Evolutionary conservation across 805 yeast species (phyloP).

Genomic region (Tetrapisispora pingtungensis): DNA sequence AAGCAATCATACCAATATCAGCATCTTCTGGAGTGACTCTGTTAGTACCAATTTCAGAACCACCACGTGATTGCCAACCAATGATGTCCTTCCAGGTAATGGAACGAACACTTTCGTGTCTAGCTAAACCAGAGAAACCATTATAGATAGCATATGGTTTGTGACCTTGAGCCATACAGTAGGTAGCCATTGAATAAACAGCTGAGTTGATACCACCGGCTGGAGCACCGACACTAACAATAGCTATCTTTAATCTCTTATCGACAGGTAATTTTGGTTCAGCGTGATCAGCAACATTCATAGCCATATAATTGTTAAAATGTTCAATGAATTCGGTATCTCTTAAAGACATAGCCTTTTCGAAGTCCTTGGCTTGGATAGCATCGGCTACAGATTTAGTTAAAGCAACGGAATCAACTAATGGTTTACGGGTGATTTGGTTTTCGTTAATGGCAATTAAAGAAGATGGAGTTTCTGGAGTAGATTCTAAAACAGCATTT

Average conservation of each 20-base stretch:
- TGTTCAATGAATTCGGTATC: constrained; percentile 64
- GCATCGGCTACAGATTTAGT: constrained; percentile 68
- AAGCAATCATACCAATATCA: constrained; percentile 63
- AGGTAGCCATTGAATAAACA: constrained; percentile 63
- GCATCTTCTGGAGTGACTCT: constrained; percentile 56
- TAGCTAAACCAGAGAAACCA: constrained; percentile 63
- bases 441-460: constrained; percentile 67
- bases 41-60: constrained; percentile 76
- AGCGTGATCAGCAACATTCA: constrained; percentile 57
- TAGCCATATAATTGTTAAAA: constrained; percentile 50
- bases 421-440: constrained; percentile 54
- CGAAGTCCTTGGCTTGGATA: constrained; percentile 55
- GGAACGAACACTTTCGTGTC: constrained; percentile 50
- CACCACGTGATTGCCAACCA: constrained; percentile 67
- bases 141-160: constrained; percentile 60
- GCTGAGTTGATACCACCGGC: constrained; percentile 73
- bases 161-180: constrained; percentile 69
- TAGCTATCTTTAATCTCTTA: constrained; percentile 53
- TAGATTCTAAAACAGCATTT: constrained; percentile 55
- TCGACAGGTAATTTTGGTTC: constrained; percentile 47
- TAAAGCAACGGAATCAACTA: constrained; percentile 62
- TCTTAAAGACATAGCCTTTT: constrained; percentile 58
- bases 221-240: constrained; percentile 72
- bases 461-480: constrained; percentile 69
- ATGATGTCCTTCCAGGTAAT: constrained; percentile 61